phyloP scores from a whole-genome alignment of 2,329 filamentous ascomycete genomes.

The Helicocarpus griseus region DNA sequence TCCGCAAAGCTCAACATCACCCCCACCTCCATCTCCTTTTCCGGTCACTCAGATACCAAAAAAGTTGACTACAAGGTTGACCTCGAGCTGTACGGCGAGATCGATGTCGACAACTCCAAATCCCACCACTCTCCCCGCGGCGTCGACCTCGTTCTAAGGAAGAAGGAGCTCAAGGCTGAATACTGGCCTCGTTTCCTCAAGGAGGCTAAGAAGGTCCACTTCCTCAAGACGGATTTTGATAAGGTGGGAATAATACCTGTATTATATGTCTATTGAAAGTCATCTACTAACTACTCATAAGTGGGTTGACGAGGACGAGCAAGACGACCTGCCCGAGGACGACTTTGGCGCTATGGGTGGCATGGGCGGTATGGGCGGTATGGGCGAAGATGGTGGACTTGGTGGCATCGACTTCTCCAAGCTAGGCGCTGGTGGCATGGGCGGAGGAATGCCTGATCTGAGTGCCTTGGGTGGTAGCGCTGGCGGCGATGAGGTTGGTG shows the following conservation, averaged over 20 bases:
- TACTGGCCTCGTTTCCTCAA: slow-evolving; percentile 96
- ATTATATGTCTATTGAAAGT: background rate
- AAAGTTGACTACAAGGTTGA: slow-evolving; percentile 81
- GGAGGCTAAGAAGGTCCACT: slow-evolving; percentile 81
- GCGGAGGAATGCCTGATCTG: slow-evolving; percentile 37
- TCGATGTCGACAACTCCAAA: slow-evolving; percentile 76
- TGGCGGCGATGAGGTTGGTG: slow-evolving; percentile 31
- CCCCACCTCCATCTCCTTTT: slow-evolving; percentile 67
- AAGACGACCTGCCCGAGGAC: slow-evolving; percentile 78
- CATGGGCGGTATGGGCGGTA: slow-evolving; percentile 35
- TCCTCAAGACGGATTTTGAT: slow-evolving; percentile 97
- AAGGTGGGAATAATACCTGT: slow-evolving; percentile 49
- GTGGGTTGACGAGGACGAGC: slow-evolving; percentile 98
- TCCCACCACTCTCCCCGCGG: slow-evolving; percentile 81
- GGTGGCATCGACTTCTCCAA: slow-evolving; percentile 91
- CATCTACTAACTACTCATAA: slow-evolving; percentile 18
- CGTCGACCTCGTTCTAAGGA: slow-evolving; percentile 82
- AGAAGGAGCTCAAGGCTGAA: slow-evolving; percentile 91
- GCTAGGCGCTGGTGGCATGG: slow-evolving; percentile 56
- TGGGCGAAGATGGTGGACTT: slow-evolving; percentile 50
- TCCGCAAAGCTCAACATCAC: slow-evolving; percentile 77
- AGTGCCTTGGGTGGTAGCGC: slow-evolving; percentile 32
- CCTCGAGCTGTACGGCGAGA: slow-evolving; percentile 81
- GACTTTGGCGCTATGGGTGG: slow-evolving; percentile 52
- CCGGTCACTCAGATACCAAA: slow-evolving; percentile 70